Conservation (phyloP, 2,329 filamentous ascomycete species). For the Colletotrichum spinosum region DNA sequence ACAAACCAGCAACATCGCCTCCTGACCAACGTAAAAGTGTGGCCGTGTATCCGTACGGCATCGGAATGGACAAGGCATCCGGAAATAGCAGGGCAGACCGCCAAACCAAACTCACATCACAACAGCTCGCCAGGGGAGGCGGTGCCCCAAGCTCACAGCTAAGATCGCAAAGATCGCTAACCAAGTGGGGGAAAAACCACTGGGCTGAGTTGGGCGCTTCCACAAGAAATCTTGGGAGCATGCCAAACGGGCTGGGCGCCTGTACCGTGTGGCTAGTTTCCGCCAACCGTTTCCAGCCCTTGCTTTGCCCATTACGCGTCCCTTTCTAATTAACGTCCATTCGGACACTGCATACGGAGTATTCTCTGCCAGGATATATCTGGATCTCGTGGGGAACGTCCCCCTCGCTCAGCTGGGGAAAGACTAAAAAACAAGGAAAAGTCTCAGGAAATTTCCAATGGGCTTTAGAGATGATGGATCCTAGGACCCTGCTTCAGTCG, state of each 20-base stretch:
- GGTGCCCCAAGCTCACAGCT: too few species aligned
- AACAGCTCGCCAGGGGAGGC: too few species aligned
- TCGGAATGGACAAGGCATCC: conserved; percentile 5
- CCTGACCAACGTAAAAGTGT: not conserved
- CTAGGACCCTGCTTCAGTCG: too few species aligned
- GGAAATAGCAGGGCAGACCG: conserved; percentile 7
- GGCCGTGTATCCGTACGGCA: not conserved
- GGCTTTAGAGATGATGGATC: too few species aligned
- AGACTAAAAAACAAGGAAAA: too few species aligned
- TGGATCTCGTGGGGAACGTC: too few species aligned
- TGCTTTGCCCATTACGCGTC: conserved; percentile 34
- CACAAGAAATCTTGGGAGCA: conserved; percentile 2
- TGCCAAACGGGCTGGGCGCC: not conserved
- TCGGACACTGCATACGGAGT: too few species aligned
- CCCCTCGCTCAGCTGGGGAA: too few species aligned
- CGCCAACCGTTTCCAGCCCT: conserved; percentile 10
- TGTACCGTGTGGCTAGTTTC: not conserved
- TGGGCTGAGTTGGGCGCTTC: conserved; percentile 25
- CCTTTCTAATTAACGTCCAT: not conserved
- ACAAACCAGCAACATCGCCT: conserved; percentile 9
- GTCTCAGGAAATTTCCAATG: too few species aligned
- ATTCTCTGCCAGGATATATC: too few species aligned
- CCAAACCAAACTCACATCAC: not conserved
- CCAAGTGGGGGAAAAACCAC: too few species aligned
- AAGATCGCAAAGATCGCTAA: too few species aligned